Conservation (phyloP, 805 yeast species). For the Saturnispora serradocipensis region DNA sequence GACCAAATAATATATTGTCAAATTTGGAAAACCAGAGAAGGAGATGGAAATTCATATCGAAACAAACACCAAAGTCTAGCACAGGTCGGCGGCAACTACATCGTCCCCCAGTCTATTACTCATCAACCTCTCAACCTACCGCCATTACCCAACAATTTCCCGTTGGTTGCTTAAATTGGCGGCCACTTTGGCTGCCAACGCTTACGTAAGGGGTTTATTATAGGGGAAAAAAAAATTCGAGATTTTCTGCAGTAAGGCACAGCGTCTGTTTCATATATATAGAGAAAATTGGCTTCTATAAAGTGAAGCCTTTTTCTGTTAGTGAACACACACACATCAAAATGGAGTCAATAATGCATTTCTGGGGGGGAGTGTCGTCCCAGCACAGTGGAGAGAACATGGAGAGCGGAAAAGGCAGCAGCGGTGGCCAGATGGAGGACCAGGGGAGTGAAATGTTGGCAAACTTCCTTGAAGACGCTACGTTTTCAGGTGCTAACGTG, state of each 20-base stretch:
- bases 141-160: neutral
- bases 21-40: neutral
- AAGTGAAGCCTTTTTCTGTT: neutral
- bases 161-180: neutral
- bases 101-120: neutral
- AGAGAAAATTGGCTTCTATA: neutral
- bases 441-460: neutral
- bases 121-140: neutral
- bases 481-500: neutral
- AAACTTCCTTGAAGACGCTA: neutral
- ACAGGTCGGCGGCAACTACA: neutral
- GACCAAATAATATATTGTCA: neutral
- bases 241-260: neutral
- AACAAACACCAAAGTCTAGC: neutral
- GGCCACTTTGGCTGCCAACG: neutral
- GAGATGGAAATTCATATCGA: neutral
- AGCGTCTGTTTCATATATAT: neutral
- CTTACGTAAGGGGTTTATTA: neutral
- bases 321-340: neutral
- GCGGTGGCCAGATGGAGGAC: neutral
- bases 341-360: neutral
- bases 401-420: neutral
- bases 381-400: neutral
- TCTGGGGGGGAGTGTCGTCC: neutral
- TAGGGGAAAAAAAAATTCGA: neutral